phyloP scores from a whole-genome alignment of 345 rosid genomes.

The Pistacia atlantica region DNA sequence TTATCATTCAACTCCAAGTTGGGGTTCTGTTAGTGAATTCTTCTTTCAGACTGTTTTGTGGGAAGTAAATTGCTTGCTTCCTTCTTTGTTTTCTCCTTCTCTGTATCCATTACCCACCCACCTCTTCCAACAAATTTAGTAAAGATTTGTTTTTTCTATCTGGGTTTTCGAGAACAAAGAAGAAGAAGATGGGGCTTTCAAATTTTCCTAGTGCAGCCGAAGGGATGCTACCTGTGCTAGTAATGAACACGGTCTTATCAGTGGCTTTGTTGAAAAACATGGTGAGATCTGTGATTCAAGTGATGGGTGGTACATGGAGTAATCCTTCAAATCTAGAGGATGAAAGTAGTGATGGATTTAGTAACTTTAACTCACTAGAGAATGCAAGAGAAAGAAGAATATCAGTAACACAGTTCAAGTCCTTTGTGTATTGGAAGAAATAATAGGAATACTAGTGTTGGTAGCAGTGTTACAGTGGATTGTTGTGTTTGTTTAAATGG shows the following conservation, averaged over 20 bases:
- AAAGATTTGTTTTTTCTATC: not conserved
- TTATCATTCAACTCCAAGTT: constrained; percentile 1
- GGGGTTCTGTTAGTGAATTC: not conserved
- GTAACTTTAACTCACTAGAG: constrained; percentile 2
- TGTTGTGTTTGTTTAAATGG: constrained; percentile 82
- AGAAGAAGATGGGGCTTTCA: constrained; percentile 64
- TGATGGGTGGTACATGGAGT: constrained; percentile 22
- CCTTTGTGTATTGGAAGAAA: constrained; percentile 23
- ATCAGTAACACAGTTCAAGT: constrained; percentile 56
- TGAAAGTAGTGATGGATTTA: constrained; percentile 23
- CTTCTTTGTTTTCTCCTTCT: not conserved
- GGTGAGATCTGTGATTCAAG: constrained; percentile 51
- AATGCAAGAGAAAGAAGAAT: constrained; percentile 39
- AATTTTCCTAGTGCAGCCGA: constrained; percentile 60
- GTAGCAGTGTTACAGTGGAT: constrained; percentile 24
- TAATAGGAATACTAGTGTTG: not conserved
- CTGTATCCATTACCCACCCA: not conserved
- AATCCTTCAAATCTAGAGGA: constrained; percentile 21
- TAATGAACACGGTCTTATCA: constrained; percentile 63
- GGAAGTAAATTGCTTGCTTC: not conserved
- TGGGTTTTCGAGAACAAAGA: not conserved
- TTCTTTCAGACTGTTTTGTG: not conserved
- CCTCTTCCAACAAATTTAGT: not conserved
- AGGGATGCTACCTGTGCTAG: constrained; percentile 67
- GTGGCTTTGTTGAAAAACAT: constrained; percentile 62